Evolutionary conservation across 1,284 basidiomycete genomes (phyloP), one percentile per base, ranked within the genome.

Genomic region (Wolfiporia cocos): DNA sequence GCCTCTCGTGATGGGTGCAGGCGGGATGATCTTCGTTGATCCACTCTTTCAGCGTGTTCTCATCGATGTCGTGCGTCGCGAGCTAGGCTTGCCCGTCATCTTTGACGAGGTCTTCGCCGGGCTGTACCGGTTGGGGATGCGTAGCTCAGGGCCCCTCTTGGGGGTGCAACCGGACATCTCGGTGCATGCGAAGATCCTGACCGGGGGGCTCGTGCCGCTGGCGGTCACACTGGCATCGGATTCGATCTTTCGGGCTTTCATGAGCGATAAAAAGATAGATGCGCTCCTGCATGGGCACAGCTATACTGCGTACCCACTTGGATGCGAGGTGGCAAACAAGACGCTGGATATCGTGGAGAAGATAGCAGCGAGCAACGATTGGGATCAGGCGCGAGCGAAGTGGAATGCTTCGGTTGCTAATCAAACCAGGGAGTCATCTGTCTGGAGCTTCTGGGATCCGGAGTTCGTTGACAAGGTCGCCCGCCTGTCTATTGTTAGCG

Each of bases 21-120:
- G 92, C 0, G 95, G 95, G 0, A 98, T 98, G 95, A 71, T 94
- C 30, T 98, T 97, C 58, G 92, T 98, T 36, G 95, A 99, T 57
- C 95, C 95, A 1, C 80, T 99, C 26, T 98, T 95, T 73, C 95
- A 99, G 61, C 78, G 89, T 17, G 69, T 92, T 30, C 66, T 99
- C 46, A 70, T 97, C 36, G 91, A 96, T 52, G 74, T 81, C 3
- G 87, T 91, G 5, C 80, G 95, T 56, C 17, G 58, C 45, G 51
- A 53, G 49, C 70, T 67, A 6, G 87, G 88, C 2, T 69, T 98
- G 15, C 93, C 95, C 0, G 85, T 99, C 47, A 81, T 99, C 46
- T 98, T 90, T 55, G 95, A 99, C 63, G 95, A 98, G 63, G 95
- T 99, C 5, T 98, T 98, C 61, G 81, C 87, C 12, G 95, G 95